Conservation (phyloP, 2,329 filamentous ascomycete genomes). For the Sphaerulina vaccinii region DNA sequence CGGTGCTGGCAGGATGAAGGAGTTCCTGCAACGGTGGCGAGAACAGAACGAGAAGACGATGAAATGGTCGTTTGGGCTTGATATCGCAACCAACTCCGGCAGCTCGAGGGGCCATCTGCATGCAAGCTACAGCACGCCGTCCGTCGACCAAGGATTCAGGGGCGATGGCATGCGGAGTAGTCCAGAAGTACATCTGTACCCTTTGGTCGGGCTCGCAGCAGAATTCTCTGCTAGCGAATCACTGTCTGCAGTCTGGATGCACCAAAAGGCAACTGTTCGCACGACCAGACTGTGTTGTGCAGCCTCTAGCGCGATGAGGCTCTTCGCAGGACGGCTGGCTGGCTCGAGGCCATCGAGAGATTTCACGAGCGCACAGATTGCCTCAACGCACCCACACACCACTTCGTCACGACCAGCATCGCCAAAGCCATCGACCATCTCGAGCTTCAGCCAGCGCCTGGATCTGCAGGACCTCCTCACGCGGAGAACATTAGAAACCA, state of each 20-base stretch:
- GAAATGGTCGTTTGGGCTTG: neutral
- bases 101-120: too few relatives aligned
- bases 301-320: neutral
- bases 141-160: constrained; percentile 25
- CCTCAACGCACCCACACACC: neutral
- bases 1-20: neutral
- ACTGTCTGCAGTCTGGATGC: constrained; percentile 3
- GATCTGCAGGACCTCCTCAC: constrained; percentile 7
- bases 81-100: constrained; percentile 14
- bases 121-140: constrained; percentile 17
- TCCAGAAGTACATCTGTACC: constrained; percentile 15
- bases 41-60: too few relatives aligned
- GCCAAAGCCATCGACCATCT: neutral
- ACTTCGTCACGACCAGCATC: neutral
- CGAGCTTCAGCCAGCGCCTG: neutral
- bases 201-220: constrained; percentile 6
- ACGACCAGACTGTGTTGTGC: constrained; percentile 6
- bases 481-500: neutral
- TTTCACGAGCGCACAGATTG: neutral
- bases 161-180: constrained; percentile 23
- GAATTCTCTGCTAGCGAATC: constrained; percentile 25
- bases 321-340: neutral
- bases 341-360: neutral
- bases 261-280: constrained; percentile 20
- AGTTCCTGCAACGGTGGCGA: neutral